Percentiles rank a stretch among this genome's conserved stretches.
phyloP scores from a whole-genome alignment of 768 basidiomycete genomes.

The Trametes elegans region DNA sequence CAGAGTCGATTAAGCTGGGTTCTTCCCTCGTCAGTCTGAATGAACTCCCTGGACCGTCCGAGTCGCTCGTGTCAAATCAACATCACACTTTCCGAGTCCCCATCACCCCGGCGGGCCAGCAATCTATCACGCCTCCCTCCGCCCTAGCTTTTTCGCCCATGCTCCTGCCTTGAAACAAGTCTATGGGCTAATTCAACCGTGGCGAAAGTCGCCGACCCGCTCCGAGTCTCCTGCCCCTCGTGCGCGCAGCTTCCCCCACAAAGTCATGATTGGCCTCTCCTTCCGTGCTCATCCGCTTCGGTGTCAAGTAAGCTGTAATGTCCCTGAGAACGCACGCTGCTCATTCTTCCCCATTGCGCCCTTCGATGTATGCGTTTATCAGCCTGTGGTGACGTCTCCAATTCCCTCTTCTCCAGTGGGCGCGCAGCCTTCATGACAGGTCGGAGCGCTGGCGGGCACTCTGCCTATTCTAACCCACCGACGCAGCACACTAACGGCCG shows the following conservation, averaged over 20 bases:
- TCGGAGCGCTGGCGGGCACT: conserved; percentile 2
- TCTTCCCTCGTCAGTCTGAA: too few species aligned
- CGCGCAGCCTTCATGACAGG: not conserved
- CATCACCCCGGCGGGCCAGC: not conserved
- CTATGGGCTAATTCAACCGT: not conserved
- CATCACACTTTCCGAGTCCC: not conserved
- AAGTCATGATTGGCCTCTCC: not conserved
- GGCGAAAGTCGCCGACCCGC: not conserved
- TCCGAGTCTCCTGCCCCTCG: not conserved
- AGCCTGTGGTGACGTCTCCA: not conserved
- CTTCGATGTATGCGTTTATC: not conserved
- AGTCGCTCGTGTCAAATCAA: too few species aligned
- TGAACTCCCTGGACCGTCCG: too few species aligned
- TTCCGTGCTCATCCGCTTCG: conserved; percentile 2
- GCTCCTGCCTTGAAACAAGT: too few species aligned
- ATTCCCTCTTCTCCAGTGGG: not conserved
- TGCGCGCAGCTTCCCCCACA: not conserved
- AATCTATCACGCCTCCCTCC: conserved; percentile 1
- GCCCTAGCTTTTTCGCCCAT: not conserved
- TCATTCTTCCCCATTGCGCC: not conserved
- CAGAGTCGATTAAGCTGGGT: too few species aligned
- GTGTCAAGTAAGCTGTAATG: conserved; percentile 12
- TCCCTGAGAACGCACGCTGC: not conserved
- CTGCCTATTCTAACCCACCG: not conserved
- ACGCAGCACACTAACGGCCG: not conserved